Evolutionary conservation across 1,284 basidiomycete genomes (phyloP).

Genomic region (Trichosporon coremiiforme): DNA sequence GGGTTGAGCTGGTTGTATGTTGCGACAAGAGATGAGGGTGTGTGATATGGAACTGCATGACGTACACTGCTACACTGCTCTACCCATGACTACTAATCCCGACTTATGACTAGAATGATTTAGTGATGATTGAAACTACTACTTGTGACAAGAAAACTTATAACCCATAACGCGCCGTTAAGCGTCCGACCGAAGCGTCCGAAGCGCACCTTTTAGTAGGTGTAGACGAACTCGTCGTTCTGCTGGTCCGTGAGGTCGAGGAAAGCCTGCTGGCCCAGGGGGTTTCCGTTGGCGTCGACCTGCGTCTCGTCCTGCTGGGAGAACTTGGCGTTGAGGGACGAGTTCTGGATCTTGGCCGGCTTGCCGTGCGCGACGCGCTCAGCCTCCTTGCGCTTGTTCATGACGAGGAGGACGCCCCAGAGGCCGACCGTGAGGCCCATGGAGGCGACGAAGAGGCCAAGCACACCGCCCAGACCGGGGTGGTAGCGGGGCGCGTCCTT

Average conservation of each 20-base stretch:
- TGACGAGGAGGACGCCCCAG: slow-evolving; percentile 31
- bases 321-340: slow-evolving; percentile 40
- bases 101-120: no score
- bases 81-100: background rate
- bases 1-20: background rate
- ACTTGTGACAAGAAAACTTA: background rate
- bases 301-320: slow-evolving; percentile 28
- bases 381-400: slow-evolving; percentile 48
- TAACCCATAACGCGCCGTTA: background rate
- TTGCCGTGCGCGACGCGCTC: slow-evolving; percentile 48
- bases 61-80: background rate
- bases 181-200: no score
- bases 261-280: slow-evolving; percentile 39
- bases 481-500: slow-evolving; percentile 39
- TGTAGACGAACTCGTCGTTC: slow-evolving; percentile 41
- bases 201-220: slow-evolving; percentile 27
- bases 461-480: slow-evolving; percentile 39
- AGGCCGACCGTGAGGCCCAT: slow-evolving; percentile 23
- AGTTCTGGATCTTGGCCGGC: slow-evolving; percentile 48
- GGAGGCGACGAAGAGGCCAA: slow-evolving; percentile 43
- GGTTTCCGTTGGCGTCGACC: slow-evolving; percentile 27
- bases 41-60: background rate
- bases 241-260: slow-evolving; percentile 45
- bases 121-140: background rate
- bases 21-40: no score